Evolutionary conservation across 2,329 filamentous ascomycete genomes (phyloP).

Genomic region (Torrubiellomyces zombiae): DNA sequence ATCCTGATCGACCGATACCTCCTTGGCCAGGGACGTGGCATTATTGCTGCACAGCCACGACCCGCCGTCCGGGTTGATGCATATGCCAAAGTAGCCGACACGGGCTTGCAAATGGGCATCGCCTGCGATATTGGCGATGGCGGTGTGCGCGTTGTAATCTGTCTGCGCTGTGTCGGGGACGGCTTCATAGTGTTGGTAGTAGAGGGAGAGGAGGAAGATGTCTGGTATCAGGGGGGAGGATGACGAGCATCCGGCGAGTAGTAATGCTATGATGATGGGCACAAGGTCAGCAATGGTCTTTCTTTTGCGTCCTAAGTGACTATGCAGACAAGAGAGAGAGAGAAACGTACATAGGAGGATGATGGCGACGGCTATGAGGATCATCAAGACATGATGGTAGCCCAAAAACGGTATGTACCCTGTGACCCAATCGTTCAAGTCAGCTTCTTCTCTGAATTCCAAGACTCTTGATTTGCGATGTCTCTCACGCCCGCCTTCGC

Average conservation of each 20-base stretch:
- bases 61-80: constrained; percentile 79
- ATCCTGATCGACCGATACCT: constrained; percentile 81
- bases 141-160: constrained; percentile 69
- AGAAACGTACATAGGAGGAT: constrained; percentile 70
- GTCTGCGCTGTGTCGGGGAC: constrained; percentile 75
- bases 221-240: constrained; percentile 87
- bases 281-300: constrained; percentile 92
- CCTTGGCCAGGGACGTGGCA: constrained; percentile 78
- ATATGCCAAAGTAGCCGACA: constrained; percentile 96
- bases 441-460: not conserved
- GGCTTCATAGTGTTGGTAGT: constrained; percentile 78
- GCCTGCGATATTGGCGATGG: constrained; percentile 81
- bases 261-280: constrained; percentile 81
- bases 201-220: constrained; percentile 96
- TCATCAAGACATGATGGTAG: constrained; percentile 86
- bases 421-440: constrained; percentile 9
- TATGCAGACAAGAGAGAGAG: constrained; percentile 1
- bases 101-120: constrained; percentile 71
- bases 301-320: constrained; percentile 4
- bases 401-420: constrained; percentile 53
- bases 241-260: constrained; percentile 91
- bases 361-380: constrained; percentile 82
- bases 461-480: too few species aligned
- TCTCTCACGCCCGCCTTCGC: too few species aligned
- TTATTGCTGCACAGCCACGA: constrained; percentile 95